Conservation (phyloP, 345 rosid genomes). For the Clausena lansium region DNA sequence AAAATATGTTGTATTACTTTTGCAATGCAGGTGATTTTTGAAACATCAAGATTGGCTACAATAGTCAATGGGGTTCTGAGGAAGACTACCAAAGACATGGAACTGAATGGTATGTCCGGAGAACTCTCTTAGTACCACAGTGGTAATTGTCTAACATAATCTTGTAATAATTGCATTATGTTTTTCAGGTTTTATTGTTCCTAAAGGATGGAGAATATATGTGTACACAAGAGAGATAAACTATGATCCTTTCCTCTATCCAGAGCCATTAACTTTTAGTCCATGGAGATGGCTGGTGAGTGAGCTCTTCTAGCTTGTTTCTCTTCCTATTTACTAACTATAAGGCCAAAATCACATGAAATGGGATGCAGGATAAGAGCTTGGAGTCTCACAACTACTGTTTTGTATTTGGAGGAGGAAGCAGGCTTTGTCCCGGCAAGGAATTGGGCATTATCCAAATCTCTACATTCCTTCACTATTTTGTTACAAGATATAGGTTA, state of each 20-base stretch:
- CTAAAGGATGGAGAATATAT: conserved; percentile 57
- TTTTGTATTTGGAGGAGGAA: conserved; percentile 45
- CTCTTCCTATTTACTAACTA: not conserved
- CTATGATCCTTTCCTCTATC: conserved; percentile 60
- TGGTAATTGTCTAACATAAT: not conserved
- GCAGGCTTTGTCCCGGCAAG: conserved; percentile 43
- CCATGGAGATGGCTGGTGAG: conserved; percentile 90
- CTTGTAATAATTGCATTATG: not conserved
- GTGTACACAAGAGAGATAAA: conserved; percentile 73
- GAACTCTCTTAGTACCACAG: not conserved
- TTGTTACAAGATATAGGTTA: conserved; percentile 39
- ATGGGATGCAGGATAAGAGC: conserved; percentile 25
- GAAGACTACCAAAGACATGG: conserved; percentile 65
- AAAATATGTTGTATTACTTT: not conserved
- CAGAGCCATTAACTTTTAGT: conserved; percentile 65
- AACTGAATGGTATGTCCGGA: conserved; percentile 46
- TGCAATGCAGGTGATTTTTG: conserved; percentile 55
- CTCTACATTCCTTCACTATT: conserved; percentile 36
- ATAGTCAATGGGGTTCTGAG: conserved; percentile 78
- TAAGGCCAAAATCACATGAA: not conserved
- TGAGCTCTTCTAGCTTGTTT: not conserved
- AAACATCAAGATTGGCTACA: conserved; percentile 82
- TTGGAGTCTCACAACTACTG: conserved; percentile 31
- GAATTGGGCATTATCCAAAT: conserved; percentile 31
- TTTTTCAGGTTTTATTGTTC: conserved; percentile 41